Base-by-base conservation (phyloP, 768 basidiomycete species). In the Roridomyces roridus region DNA sequence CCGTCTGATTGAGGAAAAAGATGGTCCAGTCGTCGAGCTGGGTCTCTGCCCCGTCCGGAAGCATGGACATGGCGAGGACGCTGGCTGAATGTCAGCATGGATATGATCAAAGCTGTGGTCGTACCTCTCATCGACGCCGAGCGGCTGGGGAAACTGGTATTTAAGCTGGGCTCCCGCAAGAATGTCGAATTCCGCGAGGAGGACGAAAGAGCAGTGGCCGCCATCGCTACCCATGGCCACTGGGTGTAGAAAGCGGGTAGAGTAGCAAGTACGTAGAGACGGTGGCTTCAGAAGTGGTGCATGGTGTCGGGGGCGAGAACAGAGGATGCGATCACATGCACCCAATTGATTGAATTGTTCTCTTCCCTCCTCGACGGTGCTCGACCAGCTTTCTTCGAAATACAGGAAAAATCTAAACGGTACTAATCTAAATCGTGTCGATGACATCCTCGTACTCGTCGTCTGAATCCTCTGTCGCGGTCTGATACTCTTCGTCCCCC, bases 181-280 rank as follows among this genome's bases (percentile, higher is more conserved):
- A 62, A 99, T 98, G 78, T 99, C 93, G 77, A 99, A 99, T 72
- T 98, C 97, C n/a, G 97, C 97, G 49, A 98, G 84, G 44, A 99
- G 81, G 57, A 97, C 90, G 75, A 96, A 98, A 18, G 94, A 92
- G 65, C 91, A 92, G 71, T 92, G 91, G 55, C 90, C 85, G 36
- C 84, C 83, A 75, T 83, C 80, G 74, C 78, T 80, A 46, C 81
- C 70, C 87, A 89, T 88, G 49, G 63, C 70, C 42, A 58, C 48
- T n/a, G 51, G 15, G 25, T 34, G 43, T 43, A 44, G 40, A 46
- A 46, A 41, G 26, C 20, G 23, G 23, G 25, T 23, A 21, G 2
- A 44, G 21, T 44, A 25, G 8, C 8, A 7, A 25, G 42, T 20
- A 14, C 12, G 42, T 44, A 44, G 42, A 44, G 31, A 34, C 31